These are phyloP conservation scores for Leccinum barrowsii DNA, from an alignment of 768 basidiomycete species.

Conservation along the genomic window DNA sequence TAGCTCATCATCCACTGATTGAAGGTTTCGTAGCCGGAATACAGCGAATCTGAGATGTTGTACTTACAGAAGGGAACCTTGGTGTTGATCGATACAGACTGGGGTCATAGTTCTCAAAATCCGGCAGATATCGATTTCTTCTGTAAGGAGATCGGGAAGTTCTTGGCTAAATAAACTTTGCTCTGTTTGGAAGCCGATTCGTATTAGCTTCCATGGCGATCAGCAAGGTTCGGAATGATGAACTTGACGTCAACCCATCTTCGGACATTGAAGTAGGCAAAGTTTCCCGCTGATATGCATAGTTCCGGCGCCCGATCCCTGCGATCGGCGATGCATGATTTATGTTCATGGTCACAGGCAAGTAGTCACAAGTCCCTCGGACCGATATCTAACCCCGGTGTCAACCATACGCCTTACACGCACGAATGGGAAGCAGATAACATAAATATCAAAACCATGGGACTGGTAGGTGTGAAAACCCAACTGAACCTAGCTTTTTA, in stretches of 20 bases:
- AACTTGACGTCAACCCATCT: background rate
- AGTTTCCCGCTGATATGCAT: background rate
- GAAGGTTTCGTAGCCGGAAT: slow-evolving; percentile 41
- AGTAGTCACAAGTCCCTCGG: background rate
- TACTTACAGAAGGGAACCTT: slow-evolving; percentile 40
- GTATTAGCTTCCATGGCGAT: background rate
- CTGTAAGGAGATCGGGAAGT: slow-evolving; percentile 8
- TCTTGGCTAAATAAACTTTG: slow-evolving; percentile 1
- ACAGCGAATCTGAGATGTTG: slow-evolving; percentile 45
- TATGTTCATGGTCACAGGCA: background rate
- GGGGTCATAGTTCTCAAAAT: slow-evolving; percentile 15
- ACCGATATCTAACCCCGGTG: background rate
- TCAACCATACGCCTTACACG: background rate
- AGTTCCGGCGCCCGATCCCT: background rate
- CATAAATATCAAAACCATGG: slow-evolving; percentile 3
- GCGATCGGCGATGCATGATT: background rate
- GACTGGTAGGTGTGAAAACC: background rate
- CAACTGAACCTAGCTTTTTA: background rate
- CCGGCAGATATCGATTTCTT: slow-evolving; percentile 10
- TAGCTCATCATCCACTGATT: background rate
- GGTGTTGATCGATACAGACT: slow-evolving; percentile 38
- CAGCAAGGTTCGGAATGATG: background rate
- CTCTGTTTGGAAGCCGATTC: background rate
- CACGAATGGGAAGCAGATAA: background rate
- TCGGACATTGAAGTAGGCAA: background rate